Evolutionary conservation across 2,329 filamentous ascomycete species (phyloP), one percentile per base, ranked within the genome.

Genomic region (Fusarium setosum): DNA sequence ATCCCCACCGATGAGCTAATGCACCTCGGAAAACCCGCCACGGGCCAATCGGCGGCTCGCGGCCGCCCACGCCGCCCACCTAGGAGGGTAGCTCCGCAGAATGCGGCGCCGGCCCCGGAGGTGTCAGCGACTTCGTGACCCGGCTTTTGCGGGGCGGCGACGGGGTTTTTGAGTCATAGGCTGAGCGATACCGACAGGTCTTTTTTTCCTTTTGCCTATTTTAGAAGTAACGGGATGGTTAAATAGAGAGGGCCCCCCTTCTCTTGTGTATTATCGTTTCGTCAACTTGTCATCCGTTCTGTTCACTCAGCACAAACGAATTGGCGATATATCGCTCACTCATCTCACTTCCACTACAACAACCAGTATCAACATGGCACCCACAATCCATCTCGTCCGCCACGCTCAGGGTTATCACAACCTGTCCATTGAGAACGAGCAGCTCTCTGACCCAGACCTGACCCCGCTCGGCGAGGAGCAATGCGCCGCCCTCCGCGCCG

Each of bases 361-460:
- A 20, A 26, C 15, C 32, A 51, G 7, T 44, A 38, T 41, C 29
- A 56, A 74, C 51, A 86, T 87, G 84, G 75, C 82, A 3, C 82
- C 83, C 23, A 86, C 82, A 40, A 81, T 92, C 67, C 87, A 92
- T 76, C 82, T 91, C 67, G 86, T 93, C 71, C 90, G 91, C 77
- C 91, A 93, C 76, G 91, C 90, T 12, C 83, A 93, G 80, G 94
- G 93, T 79, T 88, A 87, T 74, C 94, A 97, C 84, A 97, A 97
- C 77, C 86, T 96, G 73, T 83, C 73, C 65, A 72, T 81, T 23
- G 90, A 85, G 63, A 93, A 94, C 79, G 90, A 94, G 74, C 73
- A 80, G 61, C 81, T 97, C 37, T 89, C 76, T n/a, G 94, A 97
- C 74, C 94, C 94, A 2, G 81, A 87, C 59, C 86, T 97, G 53